Evolutionary conservation across 2,329 filamentous ascomycete genomes (phyloP), one percentile per base, ranked within the genome.

Genomic region (Neofusicoccum ribis): DNA sequence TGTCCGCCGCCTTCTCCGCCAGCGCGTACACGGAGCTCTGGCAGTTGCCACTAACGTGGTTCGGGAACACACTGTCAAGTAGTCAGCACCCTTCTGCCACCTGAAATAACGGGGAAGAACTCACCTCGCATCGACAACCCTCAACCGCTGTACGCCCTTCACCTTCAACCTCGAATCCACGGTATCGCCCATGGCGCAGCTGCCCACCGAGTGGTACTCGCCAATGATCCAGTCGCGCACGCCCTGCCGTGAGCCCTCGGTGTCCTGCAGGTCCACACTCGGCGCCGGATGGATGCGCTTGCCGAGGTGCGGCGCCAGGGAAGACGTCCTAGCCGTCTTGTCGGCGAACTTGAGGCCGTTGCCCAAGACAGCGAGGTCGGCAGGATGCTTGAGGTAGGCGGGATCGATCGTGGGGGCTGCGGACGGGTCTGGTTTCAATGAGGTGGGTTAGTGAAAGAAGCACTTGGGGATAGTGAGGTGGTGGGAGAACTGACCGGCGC

Each of bases 361-460:
- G 1, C 76, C 74, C 0, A 77, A 72, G 11, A 82, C 62, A 41
- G 81, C 75, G 8, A 80, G 65, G 66, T 83, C 81, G 9, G 79
- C 66, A 0, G 79, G 77, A 62, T 83, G 77, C 7, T 74, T 73
- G 17, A 82, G 70, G 36, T 79, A 81, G 12, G 72, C 71, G 1
- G 80, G 79, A 63, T 82, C 70, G 67, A 83, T 78, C 15, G 43
- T 51, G 0, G 82, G 80, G 6, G 31, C 31, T 0, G 7, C 5
- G 34, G 47, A 17, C 1, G 76, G 74, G 27, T 78, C 71, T 11
- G 71, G 23, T 1, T 69, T 4, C 9, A 23, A 23, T 3, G 6
- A 15, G 36, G 20, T 2, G 36, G n/a, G 36, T 54, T 3, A 34
- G 6, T n/a, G 43, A 17, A 15, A 44, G 14, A 1, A 44, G 6